Evolutionary conservation across 2,329 filamentous ascomycete species (phyloP).

Genomic region (Cladosporium colombiae): DNA sequence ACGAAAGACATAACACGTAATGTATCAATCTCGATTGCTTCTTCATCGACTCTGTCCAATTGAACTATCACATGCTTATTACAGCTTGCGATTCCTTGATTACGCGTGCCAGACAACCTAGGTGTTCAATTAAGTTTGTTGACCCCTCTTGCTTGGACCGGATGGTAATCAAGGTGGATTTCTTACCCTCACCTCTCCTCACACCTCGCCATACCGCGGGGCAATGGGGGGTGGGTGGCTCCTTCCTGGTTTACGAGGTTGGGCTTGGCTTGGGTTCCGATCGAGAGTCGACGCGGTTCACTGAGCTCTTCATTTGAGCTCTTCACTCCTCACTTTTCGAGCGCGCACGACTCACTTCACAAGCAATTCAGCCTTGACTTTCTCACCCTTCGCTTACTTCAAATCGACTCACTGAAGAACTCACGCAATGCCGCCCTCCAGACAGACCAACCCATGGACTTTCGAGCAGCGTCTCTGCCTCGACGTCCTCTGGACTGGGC

Average conservation of each 20-base stretch:
- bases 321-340: neutral
- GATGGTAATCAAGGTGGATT: neutral
- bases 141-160: neutral
- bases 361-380: neutral
- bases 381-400: neutral
- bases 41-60: neutral
- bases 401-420: neutral
- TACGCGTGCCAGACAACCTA: neutral
- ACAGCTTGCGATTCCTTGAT: no score
- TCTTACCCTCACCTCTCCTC: neutral
- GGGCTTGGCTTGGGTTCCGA: neutral
- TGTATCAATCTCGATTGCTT: constrained; percentile 4
- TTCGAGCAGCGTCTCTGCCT: neutral
- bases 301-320: neutral
- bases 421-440: neutral
- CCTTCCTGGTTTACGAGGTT: neutral
- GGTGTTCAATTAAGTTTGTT: neutral
- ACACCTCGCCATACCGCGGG: neutral
- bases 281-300: neutral
- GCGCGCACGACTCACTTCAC: neutral
- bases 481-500: neutral
- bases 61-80: neutral
- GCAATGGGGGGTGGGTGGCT: neutral
- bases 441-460: neutral
- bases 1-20: neutral